Evolutionary conservation across 2,329 filamentous ascomycete species (phyloP).

Genomic region (Scedosporium dehoogii): DNA sequence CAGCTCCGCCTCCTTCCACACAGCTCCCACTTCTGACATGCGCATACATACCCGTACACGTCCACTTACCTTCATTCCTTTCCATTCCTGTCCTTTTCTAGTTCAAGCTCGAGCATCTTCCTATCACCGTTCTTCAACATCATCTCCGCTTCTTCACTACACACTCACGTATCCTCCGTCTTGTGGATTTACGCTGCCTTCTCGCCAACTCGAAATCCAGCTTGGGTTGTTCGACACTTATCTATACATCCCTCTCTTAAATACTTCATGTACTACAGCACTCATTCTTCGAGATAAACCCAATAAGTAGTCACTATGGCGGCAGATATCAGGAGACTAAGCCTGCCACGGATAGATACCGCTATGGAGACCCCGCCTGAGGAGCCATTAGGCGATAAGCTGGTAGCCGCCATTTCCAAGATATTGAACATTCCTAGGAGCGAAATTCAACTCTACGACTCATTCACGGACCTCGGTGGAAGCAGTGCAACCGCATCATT

Average conservation of each 20-base stretch:
- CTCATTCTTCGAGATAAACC: not conserved
- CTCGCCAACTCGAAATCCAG: no score
- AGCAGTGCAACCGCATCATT: slow-evolving; percentile 23
- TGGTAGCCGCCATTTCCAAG: slow-evolving; percentile 24
- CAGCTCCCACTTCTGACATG: not conserved
- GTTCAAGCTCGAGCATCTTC: not conserved
- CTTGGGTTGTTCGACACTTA: no score
- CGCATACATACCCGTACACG: not conserved
- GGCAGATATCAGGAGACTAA: slow-evolving; percentile 7
- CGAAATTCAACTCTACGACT: slow-evolving; percentile 27
- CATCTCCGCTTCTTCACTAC: no score
- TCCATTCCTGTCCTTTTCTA: not conserved
- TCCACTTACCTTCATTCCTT: not conserved
- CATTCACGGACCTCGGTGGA: slow-evolving; percentile 34
- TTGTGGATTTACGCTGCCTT: no score
- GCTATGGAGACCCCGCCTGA: slow-evolving; percentile 8
- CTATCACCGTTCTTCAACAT: no score
- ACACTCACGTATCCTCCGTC: no score
- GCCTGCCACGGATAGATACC: slow-evolving; percentile 16
- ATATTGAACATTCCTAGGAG: slow-evolving; percentile 23
- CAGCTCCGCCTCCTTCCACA: not conserved
- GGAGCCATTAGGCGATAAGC: slow-evolving; percentile 18
- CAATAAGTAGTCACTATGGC: not conserved
- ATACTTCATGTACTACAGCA: no score
- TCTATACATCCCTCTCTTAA: no score